phyloP scores from a whole-genome alignment of 495 filamentous ascomycete species.

The Neurospora sublineolata region DNA sequence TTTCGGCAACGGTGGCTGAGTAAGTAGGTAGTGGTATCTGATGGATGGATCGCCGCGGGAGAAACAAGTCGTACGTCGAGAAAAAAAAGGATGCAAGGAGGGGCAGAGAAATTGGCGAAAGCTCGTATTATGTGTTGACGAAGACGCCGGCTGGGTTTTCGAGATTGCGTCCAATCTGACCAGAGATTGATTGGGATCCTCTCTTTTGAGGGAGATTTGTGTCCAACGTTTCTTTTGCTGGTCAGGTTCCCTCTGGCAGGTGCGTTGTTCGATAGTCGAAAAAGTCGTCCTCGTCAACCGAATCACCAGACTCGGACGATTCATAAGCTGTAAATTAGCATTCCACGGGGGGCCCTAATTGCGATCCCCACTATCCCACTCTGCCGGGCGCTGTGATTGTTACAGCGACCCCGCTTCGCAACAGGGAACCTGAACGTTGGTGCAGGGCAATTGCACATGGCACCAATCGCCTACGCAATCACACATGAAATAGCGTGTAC shows the following conservation, averaged over 20 bases:
- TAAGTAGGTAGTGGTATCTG: neutral
- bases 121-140: neutral
- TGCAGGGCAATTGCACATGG: neutral
- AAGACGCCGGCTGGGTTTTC: neutral
- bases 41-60: neutral
- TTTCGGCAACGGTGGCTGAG: too few species aligned
- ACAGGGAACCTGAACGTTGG: neutral
- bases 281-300: neutral
- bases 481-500: neutral
- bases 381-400: neutral
- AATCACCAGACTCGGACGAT: neutral
- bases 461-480: neutral
- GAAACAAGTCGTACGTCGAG: neutral
- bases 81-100: neutral
- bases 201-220: neutral
- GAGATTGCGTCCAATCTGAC: neutral
- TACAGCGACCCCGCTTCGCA: neutral
- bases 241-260: neutral
- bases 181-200: neutral
- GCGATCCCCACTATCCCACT: neutral
- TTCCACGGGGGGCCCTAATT: neutral
- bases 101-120: neutral
- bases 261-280: neutral
- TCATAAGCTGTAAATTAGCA: neutral
- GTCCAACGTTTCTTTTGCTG: neutral